phyloP scores from a whole-genome alignment of 805 yeast species.

The Tetrapisispora nanseiensis region DNA sequence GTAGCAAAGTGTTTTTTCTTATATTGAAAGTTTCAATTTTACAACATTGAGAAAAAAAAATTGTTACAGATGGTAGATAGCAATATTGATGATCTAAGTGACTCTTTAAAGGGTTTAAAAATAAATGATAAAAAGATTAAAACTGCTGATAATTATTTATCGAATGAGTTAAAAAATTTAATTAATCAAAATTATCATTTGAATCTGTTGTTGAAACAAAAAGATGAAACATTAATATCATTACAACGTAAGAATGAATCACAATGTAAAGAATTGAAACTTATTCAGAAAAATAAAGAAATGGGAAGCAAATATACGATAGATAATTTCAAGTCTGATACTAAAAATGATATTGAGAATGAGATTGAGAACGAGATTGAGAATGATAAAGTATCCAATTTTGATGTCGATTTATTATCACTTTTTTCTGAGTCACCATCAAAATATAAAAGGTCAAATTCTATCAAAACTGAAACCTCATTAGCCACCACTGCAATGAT shows the following conservation, averaged over 20 bases:
- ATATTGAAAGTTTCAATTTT: too few relatives aligned
- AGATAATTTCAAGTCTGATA: not conserved
- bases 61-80: not conserved
- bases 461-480: slow-evolving; percentile 14
- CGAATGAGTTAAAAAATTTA: not conserved
- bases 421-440: slow-evolving; percentile 19
- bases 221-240: slow-evolving; percentile 11
- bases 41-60: too few relatives aligned
- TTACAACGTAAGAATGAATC: slow-evolving; percentile 4
- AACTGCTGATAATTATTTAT: not conserved
- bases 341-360: not conserved
- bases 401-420: slow-evolving; percentile 4
- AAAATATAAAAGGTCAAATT: slow-evolving; percentile 4
- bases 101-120: not conserved
- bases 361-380: not conserved
- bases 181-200: slow-evolving; percentile 20
- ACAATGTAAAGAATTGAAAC: too few relatives aligned
- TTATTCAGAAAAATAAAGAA: too few relatives aligned
- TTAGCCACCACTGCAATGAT: slow-evolving; percentile 15
- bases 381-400: not conserved
- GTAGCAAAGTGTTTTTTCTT: too few relatives aligned
- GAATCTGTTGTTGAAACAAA: slow-evolving; percentile 15
- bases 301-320: not conserved
- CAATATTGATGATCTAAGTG: not conserved
- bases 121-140: not conserved